phyloP scores from a whole-genome alignment of 352 stramenopile genomes.

The Elongisporangium senticosum region DNA sequence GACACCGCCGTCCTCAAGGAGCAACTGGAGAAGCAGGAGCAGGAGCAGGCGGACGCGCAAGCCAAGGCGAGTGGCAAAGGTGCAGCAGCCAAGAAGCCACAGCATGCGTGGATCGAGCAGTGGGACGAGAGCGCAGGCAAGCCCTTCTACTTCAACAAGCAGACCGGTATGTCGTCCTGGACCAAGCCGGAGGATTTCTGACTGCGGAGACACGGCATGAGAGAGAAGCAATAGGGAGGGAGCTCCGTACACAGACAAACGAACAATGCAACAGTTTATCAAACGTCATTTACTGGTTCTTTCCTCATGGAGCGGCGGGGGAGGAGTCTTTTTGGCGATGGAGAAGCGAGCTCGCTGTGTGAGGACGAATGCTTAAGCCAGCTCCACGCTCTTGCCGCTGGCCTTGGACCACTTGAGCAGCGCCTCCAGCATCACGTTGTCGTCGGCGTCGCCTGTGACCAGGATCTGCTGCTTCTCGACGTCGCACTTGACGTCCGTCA shows the following conservation, averaged over 20 bases:
- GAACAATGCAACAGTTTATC: constrained; percentile 1
- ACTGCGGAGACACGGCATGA: not conserved
- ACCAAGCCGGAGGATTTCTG: constrained; percentile 70
- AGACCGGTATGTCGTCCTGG: constrained; percentile 77
- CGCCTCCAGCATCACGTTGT: constrained; percentile 74
- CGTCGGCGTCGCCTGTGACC: constrained; percentile 71
- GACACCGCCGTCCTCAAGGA: constrained; percentile 54
- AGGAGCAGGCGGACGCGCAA: constrained; percentile 23
- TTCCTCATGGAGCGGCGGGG: not conserved
- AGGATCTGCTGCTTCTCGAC: constrained; percentile 86
- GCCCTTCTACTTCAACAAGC: constrained; percentile 86
- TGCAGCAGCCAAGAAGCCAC: constrained; percentile 7
- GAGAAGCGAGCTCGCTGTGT: not conserved
- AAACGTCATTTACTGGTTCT: not conserved
- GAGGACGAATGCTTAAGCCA: constrained; percentile 32
- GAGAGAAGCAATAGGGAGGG: not conserved
- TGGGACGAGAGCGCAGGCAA: constrained; percentile 73
- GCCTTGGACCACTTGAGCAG: constrained; percentile 88
- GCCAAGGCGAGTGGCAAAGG: constrained; percentile 11
- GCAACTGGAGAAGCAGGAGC: constrained; percentile 48
- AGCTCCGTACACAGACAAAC: not conserved
- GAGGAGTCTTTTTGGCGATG: not conserved
- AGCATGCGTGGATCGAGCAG: constrained; percentile 62
- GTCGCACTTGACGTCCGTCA: constrained; percentile 79
- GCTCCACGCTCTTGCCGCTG: constrained; percentile 82